Conservation (phyloP, 2,329 filamentous ascomycete species). For the Phaeosphaeria sp. region DNA sequence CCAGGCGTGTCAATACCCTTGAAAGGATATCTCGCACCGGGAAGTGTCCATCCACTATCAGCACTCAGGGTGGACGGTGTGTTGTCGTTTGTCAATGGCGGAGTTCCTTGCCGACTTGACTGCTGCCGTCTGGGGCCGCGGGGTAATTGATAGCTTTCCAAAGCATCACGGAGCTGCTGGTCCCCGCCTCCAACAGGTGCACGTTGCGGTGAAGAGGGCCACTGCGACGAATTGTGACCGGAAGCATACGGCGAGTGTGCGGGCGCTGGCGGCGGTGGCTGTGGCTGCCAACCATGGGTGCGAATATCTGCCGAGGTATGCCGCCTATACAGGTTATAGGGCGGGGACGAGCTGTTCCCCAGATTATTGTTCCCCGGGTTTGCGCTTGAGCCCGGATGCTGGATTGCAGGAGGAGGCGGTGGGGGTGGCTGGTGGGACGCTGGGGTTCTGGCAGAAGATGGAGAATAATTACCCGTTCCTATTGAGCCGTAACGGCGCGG, state of each 20-base stretch:
- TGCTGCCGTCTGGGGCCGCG: slow-evolving; percentile 59
- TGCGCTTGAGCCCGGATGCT: slow-evolving; percentile 66
- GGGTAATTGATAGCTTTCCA: slow-evolving; percentile 71
- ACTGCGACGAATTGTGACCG: slow-evolving; percentile 66
- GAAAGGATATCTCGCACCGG: slow-evolving; percentile 57
- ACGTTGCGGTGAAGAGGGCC: slow-evolving; percentile 70
- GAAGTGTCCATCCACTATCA: slow-evolving; percentile 64
- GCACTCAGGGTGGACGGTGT: slow-evolving; percentile 57
- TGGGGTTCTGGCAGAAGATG: slow-evolving; percentile 76
- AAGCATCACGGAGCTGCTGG: slow-evolving; percentile 74
- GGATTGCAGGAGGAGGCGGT: slow-evolving; percentile 70
- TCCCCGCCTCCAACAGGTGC: slow-evolving; percentile 57
- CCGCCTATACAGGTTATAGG: slow-evolving; percentile 75
- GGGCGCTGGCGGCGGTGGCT: slow-evolving; percentile 49
- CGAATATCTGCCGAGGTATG: slow-evolving; percentile 97
- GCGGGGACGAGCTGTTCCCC: slow-evolving; percentile 56
- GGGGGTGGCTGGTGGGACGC: slow-evolving; percentile 65
- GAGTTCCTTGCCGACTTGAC: slow-evolving; percentile 60
- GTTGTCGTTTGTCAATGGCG: slow-evolving; percentile 58
- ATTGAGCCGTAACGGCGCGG: slow-evolving; percentile 89
- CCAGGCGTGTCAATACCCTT: slow-evolving; percentile 59
- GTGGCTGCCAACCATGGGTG: slow-evolving; percentile 68
- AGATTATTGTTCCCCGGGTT: slow-evolving; percentile 51
- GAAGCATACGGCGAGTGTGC: slow-evolving; percentile 71
- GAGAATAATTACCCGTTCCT: slow-evolving; percentile 70